A percentile compares a stretch with the other conserved stretches of the same genome.
Evolutionary conservation across 768 basidiomycete species (phyloP).

Genomic region (Serpula lacrymans): DNA sequence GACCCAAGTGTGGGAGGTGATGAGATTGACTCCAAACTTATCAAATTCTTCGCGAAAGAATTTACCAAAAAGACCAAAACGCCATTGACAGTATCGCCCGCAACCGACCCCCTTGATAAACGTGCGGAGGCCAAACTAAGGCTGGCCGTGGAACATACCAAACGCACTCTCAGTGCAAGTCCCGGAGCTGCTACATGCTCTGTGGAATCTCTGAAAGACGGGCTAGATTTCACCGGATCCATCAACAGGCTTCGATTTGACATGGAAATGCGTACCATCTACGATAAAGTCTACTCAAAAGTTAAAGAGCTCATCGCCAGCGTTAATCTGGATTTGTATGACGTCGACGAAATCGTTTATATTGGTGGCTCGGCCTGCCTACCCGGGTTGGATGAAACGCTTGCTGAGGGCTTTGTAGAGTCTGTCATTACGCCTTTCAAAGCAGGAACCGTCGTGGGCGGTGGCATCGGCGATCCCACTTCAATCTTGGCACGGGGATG

Average conservation of each 20-base stretch:
- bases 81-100: constrained; percentile 60
- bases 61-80: constrained; percentile 96
- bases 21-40: constrained; percentile 74
- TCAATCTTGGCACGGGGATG: constrained; percentile 76
- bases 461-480: constrained; percentile 74
- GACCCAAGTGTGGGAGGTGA: constrained; percentile 54
- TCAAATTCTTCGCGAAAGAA: constrained; percentile 91
- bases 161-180: constrained; percentile 86
- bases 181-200: constrained; percentile 86
- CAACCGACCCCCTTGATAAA: constrained; percentile 56
- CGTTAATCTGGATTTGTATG: constrained; percentile 56
- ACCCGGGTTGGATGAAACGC: constrained; percentile 68
- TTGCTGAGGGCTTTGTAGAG: constrained; percentile 54
- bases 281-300: constrained; percentile 49
- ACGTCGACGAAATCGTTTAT: constrained; percentile 78
- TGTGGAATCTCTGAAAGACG: constrained; percentile 93
- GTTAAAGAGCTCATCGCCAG: constrained; percentile 50
- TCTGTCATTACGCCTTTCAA: constrained; percentile 64
- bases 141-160: constrained; percentile 91
- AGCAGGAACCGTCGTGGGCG: constrained; percentile 64
- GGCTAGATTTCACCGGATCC: constrained; percentile 80
- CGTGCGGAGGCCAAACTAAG: constrained; percentile 93
- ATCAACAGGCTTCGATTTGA: constrained; percentile 58
- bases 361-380: constrained; percentile 73
- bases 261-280: constrained; percentile 58